Evolutionary conservation across 148 eudicot genomes (phyloP), one percentile per base, ranked within the genome.

Genomic region (Hydrangea macrophylla): DNA sequence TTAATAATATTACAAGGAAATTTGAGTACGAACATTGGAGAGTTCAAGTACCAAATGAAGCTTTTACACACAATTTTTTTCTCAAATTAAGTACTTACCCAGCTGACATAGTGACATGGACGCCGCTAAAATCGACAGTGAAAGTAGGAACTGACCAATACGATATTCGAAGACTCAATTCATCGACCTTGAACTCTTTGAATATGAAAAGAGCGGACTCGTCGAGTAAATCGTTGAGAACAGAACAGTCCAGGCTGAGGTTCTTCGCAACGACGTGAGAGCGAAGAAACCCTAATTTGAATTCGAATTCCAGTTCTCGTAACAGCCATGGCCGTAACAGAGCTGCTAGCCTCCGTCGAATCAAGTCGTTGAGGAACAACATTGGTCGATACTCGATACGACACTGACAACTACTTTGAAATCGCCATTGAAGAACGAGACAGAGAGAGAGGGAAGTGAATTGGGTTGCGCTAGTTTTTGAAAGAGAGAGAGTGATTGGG

Each of bases 271-370:
- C 65, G 0, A 80, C 70, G 12, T 70, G 57, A 1, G 92, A 83
- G 37, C 70, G 76, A 62, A 82, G 73, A 55, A 90, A 73, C 75
- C 98, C 98, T 81, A 93, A 71, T 59, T 83, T 79, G 74, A 88
- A 73, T 31, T 90, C 80, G 71, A 83, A 78, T 44, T 86, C 85
- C 17, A 83, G 81, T 37, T 90, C 87, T 27, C 78, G 77, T 6
- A 28, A 51, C 61, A 90, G 82, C 92, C 92, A 93, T 82, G 92
- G 95, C 7, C 67, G 82, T 25, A 93, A 60, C 55, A 81, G 68
- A 25, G 95, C 69, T 8, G 78, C 72, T 36, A 93, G 63, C 71
- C 79, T 84, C 69, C 88, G 70, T 27, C 75, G 78, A 58, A 83
- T 58, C 36, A 53, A 82, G 39, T 70, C 79, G 55, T 79, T 67